Evolutionary conservation across 768 basidiomycete species (phyloP).

Genomic region (Podaxis sp.): DNA sequence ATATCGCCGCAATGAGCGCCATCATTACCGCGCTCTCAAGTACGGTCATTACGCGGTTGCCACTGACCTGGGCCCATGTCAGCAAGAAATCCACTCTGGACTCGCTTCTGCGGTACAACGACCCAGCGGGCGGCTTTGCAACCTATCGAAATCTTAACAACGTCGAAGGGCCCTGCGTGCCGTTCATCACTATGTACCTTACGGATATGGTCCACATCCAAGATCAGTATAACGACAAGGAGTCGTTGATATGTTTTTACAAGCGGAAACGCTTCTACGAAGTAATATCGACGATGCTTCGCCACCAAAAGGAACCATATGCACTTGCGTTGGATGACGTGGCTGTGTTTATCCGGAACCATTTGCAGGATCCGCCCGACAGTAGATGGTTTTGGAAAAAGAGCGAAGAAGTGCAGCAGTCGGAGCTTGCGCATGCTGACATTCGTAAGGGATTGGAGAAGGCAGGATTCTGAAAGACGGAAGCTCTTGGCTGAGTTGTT

Average conservation of each 20-base stretch:
- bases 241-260: slow-evolving; percentile 46
- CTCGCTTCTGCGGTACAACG: slow-evolving; percentile 52
- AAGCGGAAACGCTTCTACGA: slow-evolving; percentile 60
- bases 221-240: slow-evolving; percentile 47
- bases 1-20: slow-evolving; percentile 68
- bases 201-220: slow-evolving; percentile 57
- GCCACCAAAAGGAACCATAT: slow-evolving; percentile 55
- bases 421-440: slow-evolving; percentile 61
- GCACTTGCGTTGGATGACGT: slow-evolving; percentile 46
- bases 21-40: slow-evolving; percentile 64
- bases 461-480: slow-evolving; percentile 53
- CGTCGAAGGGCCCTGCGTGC: slow-evolving; percentile 62
- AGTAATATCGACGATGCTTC: slow-evolving; percentile 53
- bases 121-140: slow-evolving; percentile 57
- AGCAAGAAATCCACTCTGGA: slow-evolving; percentile 51
- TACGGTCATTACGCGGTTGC: slow-evolving; percentile 53
- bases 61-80: slow-evolving; percentile 68
- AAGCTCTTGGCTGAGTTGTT: background rate
- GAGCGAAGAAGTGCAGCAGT: slow-evolving; percentile 59
- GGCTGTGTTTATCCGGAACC: slow-evolving; percentile 45
- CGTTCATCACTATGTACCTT: slow-evolving; percentile 64
- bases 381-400: slow-evolving; percentile 55
- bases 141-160: slow-evolving; percentile 50
- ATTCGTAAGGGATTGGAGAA: slow-evolving; percentile 67
- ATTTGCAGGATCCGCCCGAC: slow-evolving; percentile 44